phyloP scores from a whole-genome alignment of 306 rosid species.

The Castanea sativa region DNA sequence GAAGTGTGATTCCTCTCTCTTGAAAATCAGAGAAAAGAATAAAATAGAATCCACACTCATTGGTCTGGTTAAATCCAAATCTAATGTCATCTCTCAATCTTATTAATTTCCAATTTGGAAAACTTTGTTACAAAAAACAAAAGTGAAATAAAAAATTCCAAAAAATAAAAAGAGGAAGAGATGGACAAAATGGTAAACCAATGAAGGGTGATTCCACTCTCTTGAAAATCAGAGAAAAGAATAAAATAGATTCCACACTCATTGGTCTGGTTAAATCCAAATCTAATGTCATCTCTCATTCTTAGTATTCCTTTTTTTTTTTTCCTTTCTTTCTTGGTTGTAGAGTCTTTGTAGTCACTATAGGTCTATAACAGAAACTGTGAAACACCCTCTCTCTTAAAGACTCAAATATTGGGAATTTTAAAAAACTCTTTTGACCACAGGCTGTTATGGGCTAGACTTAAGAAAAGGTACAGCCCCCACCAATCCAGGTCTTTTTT shows the following conservation, averaged over 20 bases:
- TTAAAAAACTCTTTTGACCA: slow-evolving; percentile 13
- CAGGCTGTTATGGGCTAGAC: slow-evolving; percentile 9
- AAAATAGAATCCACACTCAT: neutral
- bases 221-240: slow-evolving; percentile 5
- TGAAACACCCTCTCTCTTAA: neutral
- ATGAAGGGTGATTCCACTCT: neutral
- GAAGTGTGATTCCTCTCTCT: neutral
- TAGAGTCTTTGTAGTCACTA: too few relatives aligned
- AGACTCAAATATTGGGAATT: neutral
- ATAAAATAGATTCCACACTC: neutral
- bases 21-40: slow-evolving; percentile 2
- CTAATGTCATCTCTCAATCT: neutral
- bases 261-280: neutral
- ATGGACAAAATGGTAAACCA: neutral
- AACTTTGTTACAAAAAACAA: neutral
- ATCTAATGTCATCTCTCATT: neutral
- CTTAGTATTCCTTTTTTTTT: neutral
- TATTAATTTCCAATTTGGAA: neutral
- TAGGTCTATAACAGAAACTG: neutral
- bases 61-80: neutral
- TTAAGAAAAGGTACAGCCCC: slow-evolving; percentile 41
- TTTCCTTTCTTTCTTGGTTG: too few relatives aligned
- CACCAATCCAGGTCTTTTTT: slow-evolving; percentile 39
- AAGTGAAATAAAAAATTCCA: neutral
- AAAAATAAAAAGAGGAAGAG: neutral